Conservation (phyloP, 352 stramenopile genomes). For the Pythium phragmiticola region DNA sequence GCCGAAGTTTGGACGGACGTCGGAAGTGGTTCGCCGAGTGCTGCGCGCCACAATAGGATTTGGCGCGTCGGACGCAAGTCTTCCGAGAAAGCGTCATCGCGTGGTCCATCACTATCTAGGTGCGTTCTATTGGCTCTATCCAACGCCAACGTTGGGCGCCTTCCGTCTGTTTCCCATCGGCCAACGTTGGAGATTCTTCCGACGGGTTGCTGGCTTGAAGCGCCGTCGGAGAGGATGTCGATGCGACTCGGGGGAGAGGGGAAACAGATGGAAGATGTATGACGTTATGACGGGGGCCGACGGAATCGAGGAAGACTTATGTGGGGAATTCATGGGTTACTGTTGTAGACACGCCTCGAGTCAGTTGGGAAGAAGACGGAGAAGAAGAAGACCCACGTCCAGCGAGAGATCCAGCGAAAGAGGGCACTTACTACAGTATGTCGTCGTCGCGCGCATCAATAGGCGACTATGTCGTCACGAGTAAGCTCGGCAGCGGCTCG, state of each 20-base stretch:
- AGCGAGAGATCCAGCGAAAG: not conserved
- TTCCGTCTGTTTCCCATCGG: not conserved
- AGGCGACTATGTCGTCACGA: conserved; percentile 88
- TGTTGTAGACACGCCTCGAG: not conserved
- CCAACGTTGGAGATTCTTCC: not conserved
- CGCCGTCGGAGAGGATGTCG: not conserved
- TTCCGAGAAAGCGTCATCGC: not conserved
- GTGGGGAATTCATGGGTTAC: not conserved
- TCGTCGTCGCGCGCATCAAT: conserved; percentile 48
- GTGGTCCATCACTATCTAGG: not conserved
- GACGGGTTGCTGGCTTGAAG: not conserved
- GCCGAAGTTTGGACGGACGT: not conserved
- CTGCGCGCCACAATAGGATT: conserved; percentile 1
- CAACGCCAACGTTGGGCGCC: not conserved
- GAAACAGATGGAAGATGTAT: conserved; percentile 4
- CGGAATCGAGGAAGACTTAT: not conserved
- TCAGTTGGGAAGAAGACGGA: no score
- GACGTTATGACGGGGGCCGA: not conserved
- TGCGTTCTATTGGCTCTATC: not conserved
- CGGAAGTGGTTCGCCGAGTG: not conserved
- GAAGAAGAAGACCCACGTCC: no score
- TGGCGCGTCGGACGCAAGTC: not conserved
- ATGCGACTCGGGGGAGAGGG: not conserved
- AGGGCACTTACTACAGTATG: not conserved
- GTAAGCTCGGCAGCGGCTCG: conserved; percentile 90